Percentiles rank a stretch among this genome's conserved stretches.
These are phyloP conservation scores for Mycena amicta DNA, from an alignment of 768 basidiomycete species.

Conservation along the genomic window DNA sequence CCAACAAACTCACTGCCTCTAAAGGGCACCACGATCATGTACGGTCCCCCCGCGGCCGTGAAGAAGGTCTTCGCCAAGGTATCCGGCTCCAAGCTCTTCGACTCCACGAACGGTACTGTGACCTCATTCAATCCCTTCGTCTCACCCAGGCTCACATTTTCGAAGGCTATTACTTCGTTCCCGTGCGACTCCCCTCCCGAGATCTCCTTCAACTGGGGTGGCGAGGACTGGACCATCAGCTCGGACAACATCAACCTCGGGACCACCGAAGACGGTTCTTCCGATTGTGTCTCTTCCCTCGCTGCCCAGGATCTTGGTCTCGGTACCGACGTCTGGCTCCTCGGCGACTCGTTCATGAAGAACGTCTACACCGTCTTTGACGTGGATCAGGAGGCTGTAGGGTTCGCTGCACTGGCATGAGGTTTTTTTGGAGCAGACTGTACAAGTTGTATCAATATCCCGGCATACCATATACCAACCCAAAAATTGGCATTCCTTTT, in stretches of 20 bases:
- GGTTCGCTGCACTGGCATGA: slow-evolving; percentile 36
- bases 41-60: slow-evolving; percentile 31
- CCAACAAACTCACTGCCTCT: not conserved
- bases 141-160: too few relatives aligned
- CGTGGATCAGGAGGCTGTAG: slow-evolving; percentile 34
- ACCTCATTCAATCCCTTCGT: too few relatives aligned
- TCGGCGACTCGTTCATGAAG: slow-evolving; percentile 45
- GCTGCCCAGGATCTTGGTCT: slow-evolving; percentile 40
- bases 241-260: slow-evolving; percentile 45
- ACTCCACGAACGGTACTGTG: slow-evolving; percentile 22
- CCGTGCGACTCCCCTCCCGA: slow-evolving; percentile 29
- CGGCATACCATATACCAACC: not conserved
- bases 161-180: too few relatives aligned
- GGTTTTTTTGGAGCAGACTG: not conserved
- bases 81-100: slow-evolving; percentile 25
- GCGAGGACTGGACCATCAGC: slow-evolving; percentile 43
- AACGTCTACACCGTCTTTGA: slow-evolving; percentile 50
- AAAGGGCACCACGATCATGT: slow-evolving; percentile 40
- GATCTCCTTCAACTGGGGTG: slow-evolving; percentile 41
- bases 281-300: slow-evolving; percentile 52
- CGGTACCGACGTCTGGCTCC: slow-evolving; percentile 28
- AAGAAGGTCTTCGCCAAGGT: slow-evolving; percentile 28
- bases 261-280: slow-evolving; percentile 43
- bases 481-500: not conserved
- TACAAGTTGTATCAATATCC: not conserved